These are phyloP conservation scores for Cercospora beticola DNA, from an alignment of 2,329 filamentous ascomycete genomes.

Conservation along the genomic window DNA sequence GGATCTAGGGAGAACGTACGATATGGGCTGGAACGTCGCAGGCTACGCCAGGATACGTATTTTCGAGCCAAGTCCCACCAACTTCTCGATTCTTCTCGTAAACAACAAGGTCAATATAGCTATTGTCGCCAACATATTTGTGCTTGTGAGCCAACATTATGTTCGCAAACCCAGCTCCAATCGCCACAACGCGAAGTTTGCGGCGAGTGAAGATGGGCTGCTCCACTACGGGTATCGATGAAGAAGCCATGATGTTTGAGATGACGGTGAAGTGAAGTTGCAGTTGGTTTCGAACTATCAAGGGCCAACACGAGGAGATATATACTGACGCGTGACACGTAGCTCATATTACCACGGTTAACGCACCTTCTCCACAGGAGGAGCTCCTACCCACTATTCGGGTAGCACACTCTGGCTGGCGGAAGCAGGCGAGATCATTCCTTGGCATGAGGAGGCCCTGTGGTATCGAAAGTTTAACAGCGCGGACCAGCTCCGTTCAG, in stretches of 20 bases:
- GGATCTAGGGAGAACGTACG: not conserved
- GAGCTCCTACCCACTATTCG: not conserved
- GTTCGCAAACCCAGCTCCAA: slow-evolving; percentile 19
- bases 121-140: slow-evolving; percentile 11
- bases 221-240: not conserved
- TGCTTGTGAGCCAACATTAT: slow-evolving; percentile 17
- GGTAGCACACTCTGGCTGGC: not conserved
- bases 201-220: slow-evolving; percentile 17
- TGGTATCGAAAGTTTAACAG: not conserved
- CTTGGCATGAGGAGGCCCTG: not conserved
- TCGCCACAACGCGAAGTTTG: slow-evolving; percentile 17
- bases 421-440: not conserved
- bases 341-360: not conserved
- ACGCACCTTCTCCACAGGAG: not conserved
- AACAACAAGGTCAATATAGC: slow-evolving; percentile 9
- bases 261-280: not conserved
- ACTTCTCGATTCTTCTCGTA: slow-evolving; percentile 23
- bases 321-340: not conserved
- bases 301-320: not conserved
- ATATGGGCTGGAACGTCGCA: slow-evolving; percentile 25
- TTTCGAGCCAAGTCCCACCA: slow-evolving; percentile 25
- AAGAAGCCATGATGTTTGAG: not conserved
- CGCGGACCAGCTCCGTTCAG: not conserved
- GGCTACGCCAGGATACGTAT: slow-evolving; percentile 20
- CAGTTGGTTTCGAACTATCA: not conserved